Evolutionary conservation across 2,329 filamentous ascomycete species (phyloP).

Genomic region (Aspergillus calidoustus): DNA sequence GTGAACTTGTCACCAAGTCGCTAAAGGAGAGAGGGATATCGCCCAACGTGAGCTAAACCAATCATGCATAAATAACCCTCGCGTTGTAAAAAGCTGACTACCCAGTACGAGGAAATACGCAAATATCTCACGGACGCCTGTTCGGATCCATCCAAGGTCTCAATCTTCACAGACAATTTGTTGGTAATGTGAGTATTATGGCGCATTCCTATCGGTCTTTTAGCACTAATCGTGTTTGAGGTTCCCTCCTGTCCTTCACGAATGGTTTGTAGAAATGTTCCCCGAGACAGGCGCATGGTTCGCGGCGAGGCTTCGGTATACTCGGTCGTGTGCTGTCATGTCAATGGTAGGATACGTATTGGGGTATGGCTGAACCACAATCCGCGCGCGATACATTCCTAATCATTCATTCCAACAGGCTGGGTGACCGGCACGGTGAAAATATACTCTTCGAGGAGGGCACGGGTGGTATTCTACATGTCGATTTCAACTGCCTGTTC

Average conservation of each 20-base stretch:
- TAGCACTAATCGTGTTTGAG: conserved; percentile 40
- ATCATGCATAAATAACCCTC: neutral
- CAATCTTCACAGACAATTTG: conserved; percentile 72
- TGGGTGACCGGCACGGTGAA: conserved; percentile 95
- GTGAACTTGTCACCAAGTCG: conserved; percentile 82
- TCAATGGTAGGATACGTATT: conserved; percentile 98
- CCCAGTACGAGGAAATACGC: conserved; percentile 70
- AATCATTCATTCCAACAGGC: conserved; percentile 43
- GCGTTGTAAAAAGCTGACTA: conserved; percentile 5
- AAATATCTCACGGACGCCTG: conserved; percentile 68
- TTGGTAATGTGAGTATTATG: conserved; percentile 46
- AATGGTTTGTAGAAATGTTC: conserved; percentile 96
- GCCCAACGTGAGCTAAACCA: conserved; percentile 47
- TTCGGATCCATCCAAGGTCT: conserved; percentile 63
- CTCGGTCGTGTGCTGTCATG: conserved; percentile 95
- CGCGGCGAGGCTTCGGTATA: conserved; percentile 83
- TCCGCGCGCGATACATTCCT: neutral
- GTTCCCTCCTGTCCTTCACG: conserved; percentile 82
- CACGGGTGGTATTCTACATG: conserved; percentile 92
- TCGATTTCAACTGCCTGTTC: conserved; percentile 99
- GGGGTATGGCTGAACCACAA: conserved; percentile 49
- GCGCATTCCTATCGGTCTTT: neutral
- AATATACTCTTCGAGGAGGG: conserved; percentile 95
- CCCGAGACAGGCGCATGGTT: conserved; percentile 94
- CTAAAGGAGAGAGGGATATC: conserved; percentile 75